Percentiles rank a stretch among this genome's conserved stretches.
phyloP scores from a whole-genome alignment of 2,329 filamentous ascomycete species.

The Alternaria conjuncta region DNA sequence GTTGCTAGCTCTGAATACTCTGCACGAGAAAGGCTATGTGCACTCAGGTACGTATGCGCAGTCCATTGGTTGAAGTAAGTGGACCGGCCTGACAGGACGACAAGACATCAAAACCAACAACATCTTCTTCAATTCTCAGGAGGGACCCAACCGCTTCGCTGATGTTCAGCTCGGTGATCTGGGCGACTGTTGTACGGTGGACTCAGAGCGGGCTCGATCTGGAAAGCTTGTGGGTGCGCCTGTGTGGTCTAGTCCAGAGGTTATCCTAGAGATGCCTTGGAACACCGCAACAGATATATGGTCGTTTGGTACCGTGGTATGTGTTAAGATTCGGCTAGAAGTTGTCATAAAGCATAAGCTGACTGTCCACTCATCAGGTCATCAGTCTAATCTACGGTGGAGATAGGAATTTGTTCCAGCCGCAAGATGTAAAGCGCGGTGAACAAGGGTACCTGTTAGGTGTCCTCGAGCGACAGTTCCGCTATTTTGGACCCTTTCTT shows the following conservation, averaged over 20 bases:
- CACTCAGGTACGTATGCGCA: not conserved
- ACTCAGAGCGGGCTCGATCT: slow-evolving; percentile 29
- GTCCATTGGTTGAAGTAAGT: not conserved
- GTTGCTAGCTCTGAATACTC: not conserved
- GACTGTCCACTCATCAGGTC: slow-evolving; percentile 18
- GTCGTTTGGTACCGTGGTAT: slow-evolving; percentile 49
- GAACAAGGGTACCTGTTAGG: slow-evolving; percentile 30
- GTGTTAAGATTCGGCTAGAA: slow-evolving; percentile 16
- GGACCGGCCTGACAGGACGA: not conserved
- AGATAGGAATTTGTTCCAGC: slow-evolving; percentile 34
- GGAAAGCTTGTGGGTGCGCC: slow-evolving; percentile 43
- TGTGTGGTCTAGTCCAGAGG: slow-evolving; percentile 50
- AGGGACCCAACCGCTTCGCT: slow-evolving; percentile 38
- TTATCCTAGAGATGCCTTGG: slow-evolving; percentile 36
- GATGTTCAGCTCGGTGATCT: slow-evolving; percentile 46
- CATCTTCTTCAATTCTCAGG: slow-evolving; percentile 45
- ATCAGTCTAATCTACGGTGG: slow-evolving; percentile 37
- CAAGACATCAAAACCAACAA: slow-evolving; percentile 48
- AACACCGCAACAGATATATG: slow-evolving; percentile 50
- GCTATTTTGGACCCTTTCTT: slow-evolving; percentile 33
- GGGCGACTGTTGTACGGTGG: slow-evolving; percentile 33
- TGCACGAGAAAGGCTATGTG: not conserved
- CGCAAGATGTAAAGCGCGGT: slow-evolving; percentile 25
- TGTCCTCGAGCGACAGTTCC: slow-evolving; percentile 29
- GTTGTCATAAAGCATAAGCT: not conserved